Evolutionary conservation across 2,329 filamentous ascomycete species (phyloP).

Genomic region (Uncinocarpus reesii): DNA sequence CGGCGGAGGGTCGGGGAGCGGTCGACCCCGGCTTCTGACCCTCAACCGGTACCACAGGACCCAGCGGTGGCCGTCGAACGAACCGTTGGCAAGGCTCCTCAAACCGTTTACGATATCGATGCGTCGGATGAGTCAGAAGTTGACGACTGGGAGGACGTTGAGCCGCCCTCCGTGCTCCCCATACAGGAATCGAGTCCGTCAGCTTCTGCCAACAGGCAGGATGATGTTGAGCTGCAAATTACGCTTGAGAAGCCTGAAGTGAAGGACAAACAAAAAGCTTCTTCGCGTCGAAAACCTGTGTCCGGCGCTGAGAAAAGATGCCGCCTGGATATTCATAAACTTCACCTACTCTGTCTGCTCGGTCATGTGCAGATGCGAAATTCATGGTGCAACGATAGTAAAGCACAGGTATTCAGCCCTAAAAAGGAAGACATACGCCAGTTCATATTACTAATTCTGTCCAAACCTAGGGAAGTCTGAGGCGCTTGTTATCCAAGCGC

Average conservation of each 20-base stretch:
- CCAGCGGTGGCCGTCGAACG: conserved; percentile 13
- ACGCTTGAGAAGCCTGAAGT: conserved; percentile 29
- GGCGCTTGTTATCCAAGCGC: conserved; percentile 55
- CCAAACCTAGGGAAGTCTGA: conserved; percentile 40
- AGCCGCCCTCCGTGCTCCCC: conserved; percentile 32
- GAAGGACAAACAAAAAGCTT: conserved; percentile 19
- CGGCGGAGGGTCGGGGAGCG: conserved; percentile 19
- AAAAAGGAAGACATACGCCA: background rate
- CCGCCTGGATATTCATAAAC: conserved; percentile 71
- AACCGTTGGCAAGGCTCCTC: conserved; percentile 18
- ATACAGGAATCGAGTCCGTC: conserved; percentile 22
- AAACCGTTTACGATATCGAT: conserved; percentile 42
- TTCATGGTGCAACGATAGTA: conserved; percentile 71
- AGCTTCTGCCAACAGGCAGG: conserved; percentile 8
- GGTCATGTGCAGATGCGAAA: conserved; percentile 70
- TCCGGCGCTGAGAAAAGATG: conserved; percentile 48
- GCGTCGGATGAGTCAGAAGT: conserved; percentile 37
- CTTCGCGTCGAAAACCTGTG: conserved; percentile 41
- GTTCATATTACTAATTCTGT: conserved; percentile 12
- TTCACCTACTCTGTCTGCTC: conserved; percentile 73
- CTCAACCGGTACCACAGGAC: background rate
- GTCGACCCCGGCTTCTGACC: conserved; percentile 7
- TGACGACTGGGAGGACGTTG: conserved; percentile 54
- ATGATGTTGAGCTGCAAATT: conserved; percentile 26
- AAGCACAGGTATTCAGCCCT: conserved; percentile 48